A percentile compares a stretch with the other conserved stretches of the same genome.
Conservation (phyloP, 139 green algal genomes). For the Chloropicon primus region DNA sequence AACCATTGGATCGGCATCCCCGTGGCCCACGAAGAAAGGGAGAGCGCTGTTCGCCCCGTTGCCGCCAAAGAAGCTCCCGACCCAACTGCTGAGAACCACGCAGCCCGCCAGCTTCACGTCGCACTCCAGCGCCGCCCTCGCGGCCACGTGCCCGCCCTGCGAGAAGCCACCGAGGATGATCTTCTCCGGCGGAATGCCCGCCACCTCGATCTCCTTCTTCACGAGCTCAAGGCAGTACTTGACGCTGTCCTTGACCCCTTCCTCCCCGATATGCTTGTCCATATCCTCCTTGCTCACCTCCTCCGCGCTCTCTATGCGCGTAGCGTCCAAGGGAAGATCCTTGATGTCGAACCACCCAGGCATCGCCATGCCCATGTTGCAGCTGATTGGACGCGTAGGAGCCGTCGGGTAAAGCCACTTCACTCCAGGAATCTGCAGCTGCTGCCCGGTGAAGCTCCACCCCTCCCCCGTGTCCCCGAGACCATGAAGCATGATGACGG, state of each 20-base stretch:
- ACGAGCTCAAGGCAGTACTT: slow-evolving; percentile 16
- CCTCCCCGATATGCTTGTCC: not conserved
- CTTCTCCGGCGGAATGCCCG: slow-evolving; percentile 17
- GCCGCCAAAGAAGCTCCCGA: slow-evolving; percentile 21
- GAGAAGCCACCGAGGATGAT: slow-evolving; percentile 27
- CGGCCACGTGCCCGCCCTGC: slow-evolving; percentile 28
- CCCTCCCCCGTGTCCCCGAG: slow-evolving; percentile 47
- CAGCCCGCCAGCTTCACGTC: slow-evolving; percentile 21
- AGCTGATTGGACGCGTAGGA: slow-evolving; percentile 23
- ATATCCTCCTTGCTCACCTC: slow-evolving; percentile 11
- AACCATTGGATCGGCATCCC: slow-evolving; percentile 21
- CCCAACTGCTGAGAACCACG: slow-evolving; percentile 24
- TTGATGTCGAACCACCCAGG: slow-evolving; percentile 38
- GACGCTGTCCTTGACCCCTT: slow-evolving; percentile 17
- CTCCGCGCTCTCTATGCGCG: slow-evolving; percentile 6
- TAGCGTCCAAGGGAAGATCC: slow-evolving; percentile 4
- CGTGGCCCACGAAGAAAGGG: slow-evolving; percentile 25
- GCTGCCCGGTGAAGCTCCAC: slow-evolving; percentile 20
- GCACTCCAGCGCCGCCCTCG: slow-evolving; percentile 16
- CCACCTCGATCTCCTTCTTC: slow-evolving; percentile 16
- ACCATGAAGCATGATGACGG: slow-evolving; percentile 39
- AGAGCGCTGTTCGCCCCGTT: slow-evolving; percentile 9
- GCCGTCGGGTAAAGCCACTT: slow-evolving; percentile 34
- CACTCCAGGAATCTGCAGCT: slow-evolving; percentile 21
- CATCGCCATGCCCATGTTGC: slow-evolving; percentile 34